Evolutionary conservation across 257 asterid genomes (phyloP).

Genomic region (Plantago major): DNA sequence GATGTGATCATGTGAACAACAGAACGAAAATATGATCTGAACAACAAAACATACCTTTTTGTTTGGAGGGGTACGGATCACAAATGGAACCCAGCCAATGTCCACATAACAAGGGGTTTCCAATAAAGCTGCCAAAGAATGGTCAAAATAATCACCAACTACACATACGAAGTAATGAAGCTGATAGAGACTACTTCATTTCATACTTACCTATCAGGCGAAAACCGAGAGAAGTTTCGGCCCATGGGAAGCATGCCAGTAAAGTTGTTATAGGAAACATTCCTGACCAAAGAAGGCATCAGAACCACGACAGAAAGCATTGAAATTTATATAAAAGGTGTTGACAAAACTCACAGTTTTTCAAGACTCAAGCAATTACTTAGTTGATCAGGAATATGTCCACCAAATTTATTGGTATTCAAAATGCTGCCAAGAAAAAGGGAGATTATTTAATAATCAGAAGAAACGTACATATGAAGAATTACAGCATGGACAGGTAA

Average conservation of each 20-base stretch:
- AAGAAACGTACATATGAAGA: neutral
- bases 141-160: constrained; percentile 16
- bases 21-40: neutral
- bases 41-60: constrained; percentile 45
- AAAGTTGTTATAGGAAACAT: constrained; percentile 77
- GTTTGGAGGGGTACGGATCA: constrained; percentile 52
- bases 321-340: neutral
- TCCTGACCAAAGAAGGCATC: constrained; percentile 40
- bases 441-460: neutral
- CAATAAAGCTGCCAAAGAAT: constrained; percentile 55
- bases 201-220: constrained; percentile 68
- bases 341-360: constrained; percentile 47
- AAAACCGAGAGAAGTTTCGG: constrained; percentile 75
- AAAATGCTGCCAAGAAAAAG: constrained; percentile 51
- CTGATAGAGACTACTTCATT: neutral
- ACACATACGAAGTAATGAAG: neutral
- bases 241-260: constrained; percentile 67
- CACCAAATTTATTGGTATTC: constrained; percentile 61
- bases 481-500: neutral
- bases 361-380: constrained; percentile 81
- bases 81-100: constrained; percentile 90
- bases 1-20: neutral
- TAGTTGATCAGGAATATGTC: constrained; percentile 72
- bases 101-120: constrained; percentile 77
- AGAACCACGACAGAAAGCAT: constrained; percentile 16